Base-by-base conservation (phyloP, 768 basidiomycete genomes). In the Lactarius psammicola region DNA sequence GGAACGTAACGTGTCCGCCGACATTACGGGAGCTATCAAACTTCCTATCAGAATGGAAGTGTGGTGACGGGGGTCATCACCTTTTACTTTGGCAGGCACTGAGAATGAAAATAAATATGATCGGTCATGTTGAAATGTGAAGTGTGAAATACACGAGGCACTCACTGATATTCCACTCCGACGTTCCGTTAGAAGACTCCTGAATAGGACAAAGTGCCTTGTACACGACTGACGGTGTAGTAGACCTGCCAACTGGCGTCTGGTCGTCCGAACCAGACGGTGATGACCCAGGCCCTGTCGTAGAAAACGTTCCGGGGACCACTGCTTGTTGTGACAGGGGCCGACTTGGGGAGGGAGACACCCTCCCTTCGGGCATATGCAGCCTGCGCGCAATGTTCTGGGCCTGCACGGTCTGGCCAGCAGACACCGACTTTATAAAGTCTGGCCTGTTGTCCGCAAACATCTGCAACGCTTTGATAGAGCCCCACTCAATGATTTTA, bases 401-500 rank as follows among this genome's bases (percentile, higher is more conserved):
- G 8, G 82, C 82, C 66, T 84, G 83, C 2, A 73, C 80, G 2
- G 75, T 77, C 73, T 83, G 82, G 44, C 80, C 83, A 1, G 72
- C 73, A 20, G 80, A 78, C 36, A 83, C 77, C n/a, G 76, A 78
- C 70, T 77, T 80, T 28, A 79, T 82, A 30, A 76, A 79, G 60
- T 89, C 85, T 1, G 90, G 87, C 51, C 87, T 81, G 64, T 88
- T 78, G 73, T 93, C 92, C 13, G 92, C 92, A 88, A 91, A 94
- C 90, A 93, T 94, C 74, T 94, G 91, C 63, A 94, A 74, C 6
- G 91, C 92, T 74, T 94, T 94, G 78, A 99, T 98, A 3, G 94
- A 96, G 0, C 97, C 97, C 97, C 97, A 99, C 76, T 99, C 97
- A 67, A 96, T 92, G 74, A 98, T 95, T 80, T 99, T 99, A 80